Base-by-base conservation (phyloP, 2,329 filamentous ascomycete genomes). In the Ceratocystis cubensis region DNA sequence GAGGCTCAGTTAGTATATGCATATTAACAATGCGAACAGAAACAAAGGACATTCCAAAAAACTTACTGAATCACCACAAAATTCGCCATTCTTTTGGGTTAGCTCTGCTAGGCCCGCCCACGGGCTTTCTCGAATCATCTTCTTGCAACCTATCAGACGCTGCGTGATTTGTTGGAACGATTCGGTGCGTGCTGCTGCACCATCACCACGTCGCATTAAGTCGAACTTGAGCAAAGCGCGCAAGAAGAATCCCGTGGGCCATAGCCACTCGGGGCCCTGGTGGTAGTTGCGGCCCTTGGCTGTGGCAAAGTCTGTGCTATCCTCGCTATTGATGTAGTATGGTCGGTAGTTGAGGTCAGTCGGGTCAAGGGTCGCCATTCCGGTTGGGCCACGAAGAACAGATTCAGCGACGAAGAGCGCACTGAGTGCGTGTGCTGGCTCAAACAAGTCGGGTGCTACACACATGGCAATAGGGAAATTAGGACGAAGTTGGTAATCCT, bases 391-490 rank as follows among this genome's bases (percentile, higher is more conserved):
- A 15, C 89, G 86, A 5, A 99, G 82, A 41, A 84, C 81, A 65
- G 83, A 81, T 75, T 99, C 95, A 0, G 89, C 90, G 56, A 94
- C 77, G 70, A 88, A 86, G 37, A 99, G 82, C 1, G 92, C 89
- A 66, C 84, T 79, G 69, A 96, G 82, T 5, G 93, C 95, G 72
- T 95, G 89, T 0, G 82, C 78, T 0, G 86, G 81, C 33, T 89
- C 83, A 74, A 99, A 99, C 15, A 99, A 84, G 30, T 90, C 88
- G 0, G 94, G 90, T 0, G 95, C 92, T 0, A 95, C 93, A 1
- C 88, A 85, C 94, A 99, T 97, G 71, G 93, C 91, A 70, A 99
- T 93, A 41, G 92, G 84, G 77, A 95, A 97, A 78, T 99, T 99
- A 69, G 89, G 82, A 28, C 94, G 89, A 53, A 99, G 84, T 75